phyloP scores from a whole-genome alignment of 768 basidiomycete genomes.

The Boletus pseudo-olivaceus region DNA sequence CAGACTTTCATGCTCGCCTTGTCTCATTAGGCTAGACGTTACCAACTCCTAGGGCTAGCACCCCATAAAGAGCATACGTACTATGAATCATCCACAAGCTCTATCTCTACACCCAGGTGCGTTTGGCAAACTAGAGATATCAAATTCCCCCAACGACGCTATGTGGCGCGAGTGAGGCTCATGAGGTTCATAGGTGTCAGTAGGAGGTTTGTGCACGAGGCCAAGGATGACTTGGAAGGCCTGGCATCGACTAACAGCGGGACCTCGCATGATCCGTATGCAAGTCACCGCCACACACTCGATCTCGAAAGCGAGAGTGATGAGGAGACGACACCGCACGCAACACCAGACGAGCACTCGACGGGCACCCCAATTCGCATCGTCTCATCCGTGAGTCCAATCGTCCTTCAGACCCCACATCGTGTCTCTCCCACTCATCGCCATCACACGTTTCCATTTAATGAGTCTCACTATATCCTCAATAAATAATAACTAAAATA shows the following conservation, averaged over 20 bases:
- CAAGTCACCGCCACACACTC: slow-evolving; percentile 1
- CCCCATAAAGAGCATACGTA: neutral
- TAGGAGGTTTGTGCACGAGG: slow-evolving; percentile 1
- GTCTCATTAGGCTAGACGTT: neutral
- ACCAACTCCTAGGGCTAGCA: neutral
- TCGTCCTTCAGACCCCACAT: neutral
- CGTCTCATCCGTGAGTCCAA: slow-evolving; percentile 15
- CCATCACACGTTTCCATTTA: neutral
- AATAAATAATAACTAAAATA: neutral
- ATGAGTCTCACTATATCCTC: neutral
- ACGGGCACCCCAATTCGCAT: neutral
- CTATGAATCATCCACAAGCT: slow-evolving; percentile 13
- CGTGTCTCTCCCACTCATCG: neutral
- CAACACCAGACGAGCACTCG: neutral
- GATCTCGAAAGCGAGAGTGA: slow-evolving; percentile 15
- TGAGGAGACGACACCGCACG: neutral
- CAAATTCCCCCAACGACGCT: neutral
- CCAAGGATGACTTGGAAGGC: slow-evolving; percentile 6
- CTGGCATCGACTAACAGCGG: neutral
- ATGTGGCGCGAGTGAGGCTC: neutral
- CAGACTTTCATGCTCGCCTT: neutral
- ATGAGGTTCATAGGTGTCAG: slow-evolving; percentile 6
- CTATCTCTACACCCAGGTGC: slow-evolving; percentile 9
- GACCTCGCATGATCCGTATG: neutral
- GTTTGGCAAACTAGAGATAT: neutral